Percentiles rank a stretch among this genome's conserved stretches.
Evolutionary conservation across 495 filamentous ascomycete species (phyloP).

Genomic region (Penicillium goetzii): DNA sequence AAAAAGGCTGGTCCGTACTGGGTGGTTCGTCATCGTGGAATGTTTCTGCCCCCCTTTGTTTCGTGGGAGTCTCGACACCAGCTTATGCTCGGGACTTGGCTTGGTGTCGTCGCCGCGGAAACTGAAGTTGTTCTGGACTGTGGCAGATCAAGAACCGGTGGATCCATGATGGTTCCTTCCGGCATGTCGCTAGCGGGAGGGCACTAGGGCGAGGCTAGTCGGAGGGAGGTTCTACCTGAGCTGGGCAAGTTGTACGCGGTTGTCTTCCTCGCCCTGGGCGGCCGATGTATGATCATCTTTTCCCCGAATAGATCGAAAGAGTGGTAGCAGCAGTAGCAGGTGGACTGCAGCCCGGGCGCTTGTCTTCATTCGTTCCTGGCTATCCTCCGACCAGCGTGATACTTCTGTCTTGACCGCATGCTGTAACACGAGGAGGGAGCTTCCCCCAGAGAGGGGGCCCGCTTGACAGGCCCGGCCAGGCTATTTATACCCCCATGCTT

Average conservation of each 20-base stretch:
- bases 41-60: background rate
- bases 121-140: conserved; percentile 10
- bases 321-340: background rate
- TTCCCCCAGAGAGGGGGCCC: background rate
- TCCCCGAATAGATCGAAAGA: conserved; percentile 8
- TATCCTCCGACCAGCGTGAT: background rate
- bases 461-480: background rate
- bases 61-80: background rate
- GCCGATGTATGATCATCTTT: conserved; percentile 2
- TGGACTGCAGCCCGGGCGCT: conserved; percentile 9
- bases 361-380: conserved; percentile 10
- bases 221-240: conserved; percentile 2
- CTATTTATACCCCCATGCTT: conserved; percentile 25
- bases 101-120: conserved; percentile 9
- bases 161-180: background rate
- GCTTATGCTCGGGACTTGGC: conserved; percentile 1
- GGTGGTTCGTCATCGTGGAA: background rate
- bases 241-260: background rate
- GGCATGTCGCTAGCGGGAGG: background rate
- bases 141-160: conserved; percentile 5
- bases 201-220: background rate
- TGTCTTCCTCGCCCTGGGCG: background rate
- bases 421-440: background rate
- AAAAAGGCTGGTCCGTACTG: background rate
- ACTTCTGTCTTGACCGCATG: conserved; percentile 10